These are phyloP conservation scores for Jatropha podagrica DNA, from an alignment of 441 rosid species.

Conservation along the genomic window DNA sequence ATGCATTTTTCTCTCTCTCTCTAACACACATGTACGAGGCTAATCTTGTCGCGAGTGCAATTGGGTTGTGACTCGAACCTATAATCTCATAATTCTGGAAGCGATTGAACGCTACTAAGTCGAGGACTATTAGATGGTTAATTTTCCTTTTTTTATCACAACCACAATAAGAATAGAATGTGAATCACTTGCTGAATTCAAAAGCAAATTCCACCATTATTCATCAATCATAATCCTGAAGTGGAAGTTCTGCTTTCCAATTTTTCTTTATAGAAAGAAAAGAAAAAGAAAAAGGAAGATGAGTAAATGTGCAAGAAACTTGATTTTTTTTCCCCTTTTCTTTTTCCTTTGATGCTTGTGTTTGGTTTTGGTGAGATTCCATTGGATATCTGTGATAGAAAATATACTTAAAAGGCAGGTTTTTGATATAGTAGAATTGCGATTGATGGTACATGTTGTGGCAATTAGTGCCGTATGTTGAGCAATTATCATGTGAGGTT, in stretches of 20 bases:
- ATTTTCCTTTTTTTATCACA: slow-evolving; percentile 18
- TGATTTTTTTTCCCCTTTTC: slow-evolving; percentile 1
- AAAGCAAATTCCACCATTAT: slow-evolving; percentile 2
- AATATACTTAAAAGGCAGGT: slow-evolving; percentile 4
- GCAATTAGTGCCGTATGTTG: not conserved
- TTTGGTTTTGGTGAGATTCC: slow-evolving; percentile 18
- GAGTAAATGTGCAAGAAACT: slow-evolving; percentile 16
- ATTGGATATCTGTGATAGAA: slow-evolving; percentile 1
- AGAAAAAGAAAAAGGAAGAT: not conserved
- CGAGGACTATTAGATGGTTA: too few relatives aligned
- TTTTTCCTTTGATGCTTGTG: not conserved
- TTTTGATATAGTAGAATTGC: not conserved
- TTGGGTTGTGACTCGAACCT: not conserved
- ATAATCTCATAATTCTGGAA: too few relatives aligned
- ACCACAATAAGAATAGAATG: slow-evolving; percentile 9
- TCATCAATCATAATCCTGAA: not conserved
- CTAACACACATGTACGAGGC: not conserved
- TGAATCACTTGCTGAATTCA: not conserved
- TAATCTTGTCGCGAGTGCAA: not conserved
- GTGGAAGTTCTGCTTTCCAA: not conserved
- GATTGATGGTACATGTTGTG: slow-evolving; percentile 16
- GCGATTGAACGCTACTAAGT: not conserved
- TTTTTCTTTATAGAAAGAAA: not conserved
- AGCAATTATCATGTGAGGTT: not conserved
- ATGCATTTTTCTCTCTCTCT: not conserved